Percentiles rank a stretch among this genome's conserved stretches.
Evolutionary conservation across 495 filamentous ascomycete species (phyloP).

Genomic region (Neurospora terricola): DNA sequence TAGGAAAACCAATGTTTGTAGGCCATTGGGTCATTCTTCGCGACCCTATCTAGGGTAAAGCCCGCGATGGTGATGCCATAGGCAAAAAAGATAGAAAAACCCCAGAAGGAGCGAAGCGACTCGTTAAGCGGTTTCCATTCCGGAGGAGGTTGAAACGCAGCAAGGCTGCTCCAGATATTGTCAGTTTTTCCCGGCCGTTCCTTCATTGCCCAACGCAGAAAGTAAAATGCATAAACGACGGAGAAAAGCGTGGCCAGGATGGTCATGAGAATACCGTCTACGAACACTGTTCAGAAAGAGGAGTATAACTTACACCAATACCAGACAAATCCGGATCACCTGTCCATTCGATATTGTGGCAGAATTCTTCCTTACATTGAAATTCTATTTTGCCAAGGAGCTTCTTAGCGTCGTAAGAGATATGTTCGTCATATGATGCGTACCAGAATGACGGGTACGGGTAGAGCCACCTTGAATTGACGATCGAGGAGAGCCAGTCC

Average conservation of each 20-base stretch:
- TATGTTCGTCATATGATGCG: no score
- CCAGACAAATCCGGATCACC: neutral
- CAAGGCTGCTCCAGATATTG: neutral
- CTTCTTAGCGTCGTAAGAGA: neutral
- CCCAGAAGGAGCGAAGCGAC: neutral
- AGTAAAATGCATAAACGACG: neutral
- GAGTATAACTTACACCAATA: neutral
- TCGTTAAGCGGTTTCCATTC: neutral
- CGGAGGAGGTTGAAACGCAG: neutral
- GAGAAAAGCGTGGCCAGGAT: neutral
- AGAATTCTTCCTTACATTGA: neutral
- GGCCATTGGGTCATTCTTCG: fast-evolving
- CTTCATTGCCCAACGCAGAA: neutral
- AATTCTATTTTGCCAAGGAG: neutral
- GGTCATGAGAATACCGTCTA: neutral
- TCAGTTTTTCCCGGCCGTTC: neutral
- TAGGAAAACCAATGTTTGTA: neutral
- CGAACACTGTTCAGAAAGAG: neutral
- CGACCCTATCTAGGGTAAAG: neutral
- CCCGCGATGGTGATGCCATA: neutral
- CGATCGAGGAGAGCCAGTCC: neutral
- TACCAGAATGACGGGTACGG: no score
- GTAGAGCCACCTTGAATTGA: no score
- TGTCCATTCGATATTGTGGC: neutral
- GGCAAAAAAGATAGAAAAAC: neutral